phyloP scores from a whole-genome alignment of 768 basidiomycete genomes.

The Collybia sordida region DNA sequence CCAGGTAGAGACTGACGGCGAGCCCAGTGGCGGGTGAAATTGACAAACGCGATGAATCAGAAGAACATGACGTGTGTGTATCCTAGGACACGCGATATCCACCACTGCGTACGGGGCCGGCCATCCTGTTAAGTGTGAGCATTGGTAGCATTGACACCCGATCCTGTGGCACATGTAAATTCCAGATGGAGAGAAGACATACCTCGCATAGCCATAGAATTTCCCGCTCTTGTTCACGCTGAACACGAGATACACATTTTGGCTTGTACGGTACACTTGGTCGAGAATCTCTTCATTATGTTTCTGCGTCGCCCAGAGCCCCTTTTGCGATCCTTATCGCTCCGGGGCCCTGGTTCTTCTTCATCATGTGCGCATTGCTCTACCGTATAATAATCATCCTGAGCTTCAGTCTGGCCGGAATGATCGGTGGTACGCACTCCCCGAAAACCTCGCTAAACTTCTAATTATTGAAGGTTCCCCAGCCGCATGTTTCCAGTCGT shows the following conservation, averaged over 20 bases:
- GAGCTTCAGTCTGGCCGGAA: too few species aligned
- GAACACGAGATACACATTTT: constrained; percentile 87
- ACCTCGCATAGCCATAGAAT: constrained; percentile 92
- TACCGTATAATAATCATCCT: too few species aligned
- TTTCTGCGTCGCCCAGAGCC: constrained; percentile 89
- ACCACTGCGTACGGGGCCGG: constrained; percentile 55
- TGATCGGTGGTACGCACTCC: too few species aligned
- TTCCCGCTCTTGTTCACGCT: constrained; percentile 93
- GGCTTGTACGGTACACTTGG: constrained; percentile 88
- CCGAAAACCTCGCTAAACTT: background rate
- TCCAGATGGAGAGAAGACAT: too few species aligned
- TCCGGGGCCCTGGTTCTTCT: background rate
- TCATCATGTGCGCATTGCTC: background rate
- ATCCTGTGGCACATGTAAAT: background rate
- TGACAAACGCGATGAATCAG: constrained; percentile 27
- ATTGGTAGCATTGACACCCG: background rate
- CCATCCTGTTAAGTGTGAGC: constrained; percentile 52
- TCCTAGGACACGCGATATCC: constrained; percentile 61
- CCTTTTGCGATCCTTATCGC: constrained; percentile 35
- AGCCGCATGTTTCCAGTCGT: background rate
- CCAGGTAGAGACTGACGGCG: background rate
- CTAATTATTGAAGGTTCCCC: background rate
- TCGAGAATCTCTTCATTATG: constrained; percentile 92
- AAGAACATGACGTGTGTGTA: constrained; percentile 33
- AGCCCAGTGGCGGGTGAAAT: constrained; percentile 17